Evolutionary conservation across 192 early-diverging fungal genomes (phyloP).

Genomic region (Haplosporangium gracile): DNA sequence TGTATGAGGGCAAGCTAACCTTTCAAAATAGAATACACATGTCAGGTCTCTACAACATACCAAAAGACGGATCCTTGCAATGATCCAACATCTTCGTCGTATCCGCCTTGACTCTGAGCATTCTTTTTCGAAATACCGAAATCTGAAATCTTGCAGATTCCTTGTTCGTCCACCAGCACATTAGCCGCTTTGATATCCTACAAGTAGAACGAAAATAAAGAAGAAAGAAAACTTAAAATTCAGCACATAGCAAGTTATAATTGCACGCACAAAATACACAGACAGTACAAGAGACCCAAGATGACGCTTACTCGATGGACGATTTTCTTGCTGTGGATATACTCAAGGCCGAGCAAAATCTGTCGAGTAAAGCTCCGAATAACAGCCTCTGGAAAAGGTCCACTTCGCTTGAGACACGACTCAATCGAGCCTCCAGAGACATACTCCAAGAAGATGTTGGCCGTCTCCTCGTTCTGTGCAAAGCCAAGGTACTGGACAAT

Average conservation of each 20-base stretch:
- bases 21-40: not conserved
- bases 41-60: not conserved
- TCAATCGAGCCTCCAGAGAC: conserved; percentile 94
- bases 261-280: not conserved
- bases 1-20: not conserved
- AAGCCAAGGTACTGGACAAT: conserved; percentile 95
- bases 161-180: conserved; percentile 82
- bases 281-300: not conserved
- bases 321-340: conserved; percentile 84
- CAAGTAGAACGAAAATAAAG: not conserved
- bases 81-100: conserved; percentile 56
- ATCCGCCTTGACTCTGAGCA: conserved; percentile 45
- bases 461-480: conserved; percentile 68
- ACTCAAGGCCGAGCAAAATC: conserved; percentile 86
- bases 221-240: conserved; percentile 1
- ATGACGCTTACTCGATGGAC: conserved; percentile 72
- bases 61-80: conserved; percentile 88
- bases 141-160: conserved; percentile 95
- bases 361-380: conserved; percentile 84
- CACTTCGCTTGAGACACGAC: conserved; percentile 78
- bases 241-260: conserved; percentile 1
- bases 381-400: conserved; percentile 79
- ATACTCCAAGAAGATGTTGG: conserved; percentile 98
- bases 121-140: conserved; percentile 95
- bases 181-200: conserved; percentile 89